Conservation (phyloP, 1,284 basidiomycete genomes). For the Microbotryum scabiosae region DNA sequence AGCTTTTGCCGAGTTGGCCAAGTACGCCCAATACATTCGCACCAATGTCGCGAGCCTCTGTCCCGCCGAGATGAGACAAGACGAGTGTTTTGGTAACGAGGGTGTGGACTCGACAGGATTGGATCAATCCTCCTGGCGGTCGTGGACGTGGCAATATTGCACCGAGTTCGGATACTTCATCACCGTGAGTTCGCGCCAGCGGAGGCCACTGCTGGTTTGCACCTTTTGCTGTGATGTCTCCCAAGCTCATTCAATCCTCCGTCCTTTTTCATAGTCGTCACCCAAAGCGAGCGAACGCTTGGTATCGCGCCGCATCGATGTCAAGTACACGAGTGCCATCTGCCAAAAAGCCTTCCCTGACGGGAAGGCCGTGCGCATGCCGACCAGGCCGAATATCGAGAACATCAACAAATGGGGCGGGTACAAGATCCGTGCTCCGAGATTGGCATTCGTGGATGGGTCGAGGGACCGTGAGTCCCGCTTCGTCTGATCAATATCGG, state of each 20-base stretch:
- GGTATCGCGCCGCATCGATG: conserved; percentile 61
- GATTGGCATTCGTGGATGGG: conserved; percentile 34
- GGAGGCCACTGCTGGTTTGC: neutral
- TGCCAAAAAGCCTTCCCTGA: conserved; percentile 73
- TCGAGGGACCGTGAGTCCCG: conserved; percentile 27
- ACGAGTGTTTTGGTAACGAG: conserved; percentile 68
- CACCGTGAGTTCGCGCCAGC: conserved; percentile 37
- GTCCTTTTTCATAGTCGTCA: conserved; percentile 65
- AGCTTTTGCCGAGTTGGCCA: conserved; percentile 7
- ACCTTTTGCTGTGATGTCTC: neutral
- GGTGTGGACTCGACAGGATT: conserved; percentile 55
- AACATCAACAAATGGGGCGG: conserved; percentile 32
- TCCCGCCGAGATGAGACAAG: conserved; percentile 16
- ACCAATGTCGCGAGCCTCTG: conserved; percentile 25
- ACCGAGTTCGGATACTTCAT: conserved; percentile 14
- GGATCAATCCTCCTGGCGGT: conserved; percentile 60
- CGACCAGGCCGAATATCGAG: conserved; percentile 23
- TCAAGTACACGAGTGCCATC: conserved; percentile 69
- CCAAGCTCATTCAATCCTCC: conserved; percentile 45
- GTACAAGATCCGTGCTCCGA: conserved; percentile 13
- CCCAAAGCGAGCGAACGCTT: conserved; percentile 59
- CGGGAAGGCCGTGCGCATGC: conserved; percentile 56
- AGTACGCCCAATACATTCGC: conserved; percentile 23
- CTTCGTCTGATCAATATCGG: neutral
- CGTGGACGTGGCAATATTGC: conserved; percentile 72